Conservation (phyloP, 768 basidiomycete genomes). For the Lentinus brumalis region DNA sequence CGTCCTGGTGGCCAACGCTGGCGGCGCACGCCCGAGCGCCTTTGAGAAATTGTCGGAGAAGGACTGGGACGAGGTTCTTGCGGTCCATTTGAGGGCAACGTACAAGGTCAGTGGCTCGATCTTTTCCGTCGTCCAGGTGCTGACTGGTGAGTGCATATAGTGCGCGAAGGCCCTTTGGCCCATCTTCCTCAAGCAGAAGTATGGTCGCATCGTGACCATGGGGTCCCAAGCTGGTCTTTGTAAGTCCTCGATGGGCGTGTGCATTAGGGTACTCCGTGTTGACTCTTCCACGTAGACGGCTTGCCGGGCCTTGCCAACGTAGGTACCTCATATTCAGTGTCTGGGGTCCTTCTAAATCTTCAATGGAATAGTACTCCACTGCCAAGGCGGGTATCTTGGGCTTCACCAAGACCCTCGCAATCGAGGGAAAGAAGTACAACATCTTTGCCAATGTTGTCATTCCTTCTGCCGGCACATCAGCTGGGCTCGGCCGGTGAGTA, state of each 20-base stretch:
- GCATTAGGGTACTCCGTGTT: not conserved
- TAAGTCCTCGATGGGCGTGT: conserved; percentile 40
- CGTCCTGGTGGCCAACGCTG: conserved; percentile 89
- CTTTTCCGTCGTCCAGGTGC: no score
- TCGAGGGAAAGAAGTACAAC: conserved; percentile 90
- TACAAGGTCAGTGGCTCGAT: conserved; percentile 61
- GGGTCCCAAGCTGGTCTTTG: conserved; percentile 91
- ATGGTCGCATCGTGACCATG: conserved; percentile 94
- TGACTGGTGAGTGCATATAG: conserved; percentile 38
- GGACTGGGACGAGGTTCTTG: conserved; percentile 93
- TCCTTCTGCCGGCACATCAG: conserved; percentile 72
- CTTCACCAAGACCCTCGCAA: conserved; percentile 84
- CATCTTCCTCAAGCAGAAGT: conserved; percentile 94
- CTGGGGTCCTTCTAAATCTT: conserved; percentile 5
- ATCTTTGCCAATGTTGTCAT: conserved; percentile 89
- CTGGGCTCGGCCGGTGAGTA: conserved; percentile 30
- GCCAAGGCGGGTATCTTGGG: conserved; percentile 93
- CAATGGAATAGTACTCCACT: conserved; percentile 67
- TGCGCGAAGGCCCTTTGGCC: conserved; percentile 97
- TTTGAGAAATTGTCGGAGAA: conserved; percentile 86
- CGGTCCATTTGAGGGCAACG: conserved; percentile 86
- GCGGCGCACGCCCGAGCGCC: conserved; percentile 91
- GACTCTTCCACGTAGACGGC: conserved; percentile 56
- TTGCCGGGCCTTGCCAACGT: conserved; percentile 96
- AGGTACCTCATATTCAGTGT: conserved; percentile 22